Evolutionary conservation across 176 grass and related monocot genomes (phyloP).

Genomic region (Bothriochloa decipiens): DNA sequence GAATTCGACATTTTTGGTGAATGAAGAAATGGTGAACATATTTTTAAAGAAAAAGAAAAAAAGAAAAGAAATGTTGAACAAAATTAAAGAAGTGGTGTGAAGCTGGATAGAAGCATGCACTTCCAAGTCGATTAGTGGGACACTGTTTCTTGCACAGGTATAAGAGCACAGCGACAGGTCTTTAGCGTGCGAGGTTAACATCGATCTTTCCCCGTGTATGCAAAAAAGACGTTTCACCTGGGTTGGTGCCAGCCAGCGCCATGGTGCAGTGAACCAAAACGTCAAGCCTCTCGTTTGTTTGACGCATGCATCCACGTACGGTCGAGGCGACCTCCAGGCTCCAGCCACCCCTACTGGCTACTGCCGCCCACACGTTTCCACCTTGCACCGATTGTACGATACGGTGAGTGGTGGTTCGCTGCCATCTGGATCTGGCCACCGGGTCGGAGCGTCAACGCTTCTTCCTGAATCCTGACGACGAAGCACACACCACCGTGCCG

Average conservation of each 20-base stretch:
- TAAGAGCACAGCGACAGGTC: not conserved
- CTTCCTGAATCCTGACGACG: not conserved
- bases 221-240: not conserved
- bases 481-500: not conserved
- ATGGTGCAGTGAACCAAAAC: slow-evolving; percentile 1
- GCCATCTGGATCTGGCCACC: not conserved
- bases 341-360: not conserved
- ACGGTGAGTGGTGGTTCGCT: not conserved
- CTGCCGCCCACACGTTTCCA: not conserved
- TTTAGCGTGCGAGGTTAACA: not conserved
- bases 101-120: no score
- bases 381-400: not conserved
- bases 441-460: not conserved
- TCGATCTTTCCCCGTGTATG: no score
- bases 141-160: not conserved
- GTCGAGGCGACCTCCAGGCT: not conserved
- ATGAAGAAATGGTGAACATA: not conserved
- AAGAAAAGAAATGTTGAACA: no score
- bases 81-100: no score
- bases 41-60: no score
- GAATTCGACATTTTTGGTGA: not conserved
- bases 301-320: not conserved
- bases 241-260: slow-evolving; percentile 1
- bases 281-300: not conserved
- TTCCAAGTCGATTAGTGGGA: not conserved